Percentiles rank a stretch among this genome's conserved stretches.
Conservation (phyloP, 2,329 filamentous ascomycete species). For the Aspergillus hiratsukae region DNA sequence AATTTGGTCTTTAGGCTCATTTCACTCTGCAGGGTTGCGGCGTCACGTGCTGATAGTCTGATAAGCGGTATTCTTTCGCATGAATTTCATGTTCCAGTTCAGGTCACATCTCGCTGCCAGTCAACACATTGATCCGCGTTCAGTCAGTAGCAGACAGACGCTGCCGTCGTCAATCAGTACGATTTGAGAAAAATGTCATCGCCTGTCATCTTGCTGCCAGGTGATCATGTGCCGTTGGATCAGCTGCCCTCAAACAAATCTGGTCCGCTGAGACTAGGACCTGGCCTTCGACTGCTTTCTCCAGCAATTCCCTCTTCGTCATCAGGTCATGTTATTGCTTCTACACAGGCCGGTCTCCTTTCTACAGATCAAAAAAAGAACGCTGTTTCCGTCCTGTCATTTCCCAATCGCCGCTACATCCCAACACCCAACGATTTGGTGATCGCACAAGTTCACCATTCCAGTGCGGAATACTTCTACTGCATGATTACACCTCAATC, state of each 20-base stretch:
- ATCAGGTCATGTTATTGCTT: conserved; percentile 40
- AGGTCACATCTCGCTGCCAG: neutral
- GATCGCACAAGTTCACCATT: conserved; percentile 78
- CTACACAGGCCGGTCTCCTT: conserved; percentile 33
- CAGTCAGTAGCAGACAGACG: neutral
- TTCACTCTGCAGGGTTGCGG: neutral
- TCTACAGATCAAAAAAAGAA: conserved; percentile 40
- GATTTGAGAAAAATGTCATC: conserved; percentile 46
- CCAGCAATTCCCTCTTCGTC: conserved; percentile 59
- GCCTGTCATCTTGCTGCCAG: conserved; percentile 71
- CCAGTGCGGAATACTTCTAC: conserved; percentile 71
- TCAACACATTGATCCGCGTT: neutral
- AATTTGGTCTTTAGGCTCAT: neutral
- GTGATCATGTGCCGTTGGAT: conserved; percentile 65
- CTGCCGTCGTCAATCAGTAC: neutral
- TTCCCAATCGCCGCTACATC: conserved; percentile 59
- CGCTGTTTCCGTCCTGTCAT: conserved; percentile 31
- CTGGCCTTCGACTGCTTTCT: conserved; percentile 76
- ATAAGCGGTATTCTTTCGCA: conserved; percentile 13
- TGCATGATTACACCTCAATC: conserved; percentile 67
- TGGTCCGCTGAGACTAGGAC: conserved; percentile 71
- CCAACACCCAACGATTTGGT: conserved; percentile 79
- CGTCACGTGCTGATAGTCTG: conserved; percentile 28
- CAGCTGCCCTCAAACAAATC: conserved; percentile 63
- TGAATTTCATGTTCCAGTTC: neutral